Conservation (phyloP, 768 basidiomycete genomes). For the Clavaria fumosa region DNA sequence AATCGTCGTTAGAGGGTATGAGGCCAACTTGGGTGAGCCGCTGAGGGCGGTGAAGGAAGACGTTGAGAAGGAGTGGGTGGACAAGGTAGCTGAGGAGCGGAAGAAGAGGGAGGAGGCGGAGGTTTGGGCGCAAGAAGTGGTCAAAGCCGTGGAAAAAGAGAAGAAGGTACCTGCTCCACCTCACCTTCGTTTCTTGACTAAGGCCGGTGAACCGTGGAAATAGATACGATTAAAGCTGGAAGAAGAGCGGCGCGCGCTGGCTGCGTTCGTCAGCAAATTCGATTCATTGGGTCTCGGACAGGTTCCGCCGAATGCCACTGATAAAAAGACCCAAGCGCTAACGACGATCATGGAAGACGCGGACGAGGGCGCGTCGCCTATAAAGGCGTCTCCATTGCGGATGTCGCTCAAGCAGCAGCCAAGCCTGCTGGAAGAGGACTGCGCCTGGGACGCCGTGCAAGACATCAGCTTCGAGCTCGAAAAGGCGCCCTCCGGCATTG, state of each 20-base stretch:
- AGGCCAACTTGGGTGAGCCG: constrained; percentile 58
- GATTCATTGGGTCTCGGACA: constrained; percentile 50
- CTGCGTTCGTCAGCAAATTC: constrained; percentile 71
- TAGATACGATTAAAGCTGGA: constrained; percentile 51
- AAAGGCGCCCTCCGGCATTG: constrained; percentile 8
- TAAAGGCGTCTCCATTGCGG: constrained; percentile 37
- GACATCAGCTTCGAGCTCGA: constrained; percentile 40
- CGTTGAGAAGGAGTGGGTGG: constrained; percentile 59
- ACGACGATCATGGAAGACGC: constrained; percentile 16
- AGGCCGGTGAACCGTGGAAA: no score
- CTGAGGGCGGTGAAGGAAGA: constrained; percentile 52
- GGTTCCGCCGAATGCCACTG: constrained; percentile 28
- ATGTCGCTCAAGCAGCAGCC: constrained; percentile 28
- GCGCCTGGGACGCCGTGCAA: constrained; percentile 21
- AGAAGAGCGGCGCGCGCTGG: constrained; percentile 62
- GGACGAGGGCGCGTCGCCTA: constrained; percentile 12
- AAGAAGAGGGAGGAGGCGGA: constrained; percentile 53
- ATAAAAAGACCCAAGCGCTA: constrained; percentile 33
- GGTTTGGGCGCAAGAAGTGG: constrained; percentile 58
- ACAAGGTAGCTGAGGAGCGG: constrained; percentile 40
- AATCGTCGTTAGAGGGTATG: constrained; percentile 50
- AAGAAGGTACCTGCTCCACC: constrained; percentile 37
- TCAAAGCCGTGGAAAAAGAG: constrained; percentile 66
- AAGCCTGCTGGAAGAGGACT: constrained; percentile 43
- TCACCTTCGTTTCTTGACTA: no score